Conservation (phyloP, 2,329 filamentous ascomycete genomes). For the Ustulina deusta region DNA sequence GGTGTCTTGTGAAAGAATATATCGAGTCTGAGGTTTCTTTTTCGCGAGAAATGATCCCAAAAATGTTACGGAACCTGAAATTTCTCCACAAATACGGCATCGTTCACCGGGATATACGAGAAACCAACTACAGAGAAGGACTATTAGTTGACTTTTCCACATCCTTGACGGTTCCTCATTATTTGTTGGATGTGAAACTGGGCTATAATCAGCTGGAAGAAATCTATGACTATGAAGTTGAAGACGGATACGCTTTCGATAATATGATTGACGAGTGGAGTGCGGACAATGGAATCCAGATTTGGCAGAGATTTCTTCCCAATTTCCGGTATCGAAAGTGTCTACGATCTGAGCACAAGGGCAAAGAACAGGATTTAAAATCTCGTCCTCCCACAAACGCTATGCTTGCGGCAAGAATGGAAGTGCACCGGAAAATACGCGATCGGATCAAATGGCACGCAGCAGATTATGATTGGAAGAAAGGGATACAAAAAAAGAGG, state of each 20-base stretch:
- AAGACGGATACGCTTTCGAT: not conserved
- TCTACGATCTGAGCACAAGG: not conserved
- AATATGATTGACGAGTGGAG: not conserved
- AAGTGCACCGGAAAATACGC: not conserved
- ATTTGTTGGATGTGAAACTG: not conserved
- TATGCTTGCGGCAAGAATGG: not conserved
- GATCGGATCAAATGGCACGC: not conserved
- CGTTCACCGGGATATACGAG: not conserved
- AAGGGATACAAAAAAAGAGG: not conserved
- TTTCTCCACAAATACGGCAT: not conserved
- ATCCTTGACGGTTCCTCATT: not conserved
- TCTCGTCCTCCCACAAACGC: not conserved
- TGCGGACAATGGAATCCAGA: not conserved
- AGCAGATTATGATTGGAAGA: conserved; percentile 1
- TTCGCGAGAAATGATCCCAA: not conserved
- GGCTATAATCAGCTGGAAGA: not conserved
- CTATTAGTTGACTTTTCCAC: not conserved
- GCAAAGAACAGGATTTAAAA: not conserved
- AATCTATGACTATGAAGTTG: not conserved
- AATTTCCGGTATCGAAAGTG: not conserved
- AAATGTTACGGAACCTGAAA: not conserved
- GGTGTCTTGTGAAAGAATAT: not conserved
- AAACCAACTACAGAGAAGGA: not conserved
- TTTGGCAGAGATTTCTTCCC: conserved; percentile 4
- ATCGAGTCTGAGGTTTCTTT: not conserved